A percentile compares a stretch with the other conserved stretches of the same genome.
Conservation (phyloP, 2,329 filamentous ascomycete genomes). For the Cytospora chrysosperma region DNA sequence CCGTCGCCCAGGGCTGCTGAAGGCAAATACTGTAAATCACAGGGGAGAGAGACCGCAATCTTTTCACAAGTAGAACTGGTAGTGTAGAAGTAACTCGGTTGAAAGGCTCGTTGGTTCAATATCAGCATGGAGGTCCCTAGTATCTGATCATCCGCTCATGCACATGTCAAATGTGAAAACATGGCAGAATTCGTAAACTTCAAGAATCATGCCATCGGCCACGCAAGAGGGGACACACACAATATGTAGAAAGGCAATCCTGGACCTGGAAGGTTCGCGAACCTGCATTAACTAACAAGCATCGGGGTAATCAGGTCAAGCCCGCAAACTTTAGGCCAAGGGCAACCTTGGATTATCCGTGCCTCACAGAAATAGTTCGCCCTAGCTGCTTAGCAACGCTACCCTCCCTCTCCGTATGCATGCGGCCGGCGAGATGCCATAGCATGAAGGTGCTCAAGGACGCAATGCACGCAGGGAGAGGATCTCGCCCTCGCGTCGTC, state of each 20-base stretch:
- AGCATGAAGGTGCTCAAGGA: background rate
- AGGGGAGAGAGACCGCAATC: background rate
- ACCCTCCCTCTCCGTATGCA: background rate
- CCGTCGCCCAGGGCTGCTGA: too few species aligned
- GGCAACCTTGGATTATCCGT: background rate
- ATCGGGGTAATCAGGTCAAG: background rate
- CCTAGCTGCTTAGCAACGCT: background rate
- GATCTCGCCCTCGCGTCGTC: background rate
- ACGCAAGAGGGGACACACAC: background rate
- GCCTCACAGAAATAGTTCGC: background rate
- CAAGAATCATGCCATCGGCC: background rate
- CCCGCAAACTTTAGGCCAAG: background rate
- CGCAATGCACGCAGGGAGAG: background rate
- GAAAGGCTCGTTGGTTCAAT: too few species aligned
- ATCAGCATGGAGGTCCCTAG: background rate
- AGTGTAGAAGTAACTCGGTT: too few species aligned
- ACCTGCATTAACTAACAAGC: constrained; percentile 1
- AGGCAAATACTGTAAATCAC: background rate
- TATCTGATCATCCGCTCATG: too few species aligned
- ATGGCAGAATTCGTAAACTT: background rate
- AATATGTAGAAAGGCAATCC: too few species aligned
- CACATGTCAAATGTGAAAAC: background rate
- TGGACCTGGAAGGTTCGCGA: background rate
- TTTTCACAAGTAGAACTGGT: too few species aligned
- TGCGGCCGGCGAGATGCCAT: background rate